A percentile compares a stretch with the other conserved stretches of the same genome.
Evolutionary conservation across 2,329 filamentous ascomycete genomes (phyloP).

Genomic region (Cladorrhinum sp.): DNA sequence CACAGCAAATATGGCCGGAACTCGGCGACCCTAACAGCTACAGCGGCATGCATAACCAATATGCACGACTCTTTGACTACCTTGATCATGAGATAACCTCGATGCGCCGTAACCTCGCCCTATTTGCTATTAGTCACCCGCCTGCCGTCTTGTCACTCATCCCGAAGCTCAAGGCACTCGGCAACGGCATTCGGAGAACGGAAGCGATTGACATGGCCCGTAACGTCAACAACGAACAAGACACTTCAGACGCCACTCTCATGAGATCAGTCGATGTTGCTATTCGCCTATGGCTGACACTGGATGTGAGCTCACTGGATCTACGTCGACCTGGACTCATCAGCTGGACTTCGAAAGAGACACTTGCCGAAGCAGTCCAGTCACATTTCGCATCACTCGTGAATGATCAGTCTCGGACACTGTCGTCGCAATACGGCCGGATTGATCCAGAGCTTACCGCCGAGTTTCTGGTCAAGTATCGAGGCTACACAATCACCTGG

Average conservation of each 20-base stretch:
- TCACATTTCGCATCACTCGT: neutral
- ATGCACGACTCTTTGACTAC: too few relatives aligned
- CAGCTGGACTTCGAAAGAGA: neutral
- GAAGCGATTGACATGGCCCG: neutral
- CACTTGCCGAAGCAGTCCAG: neutral
- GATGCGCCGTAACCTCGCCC: too few relatives aligned
- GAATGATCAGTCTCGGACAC: neutral
- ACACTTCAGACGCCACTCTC: neutral
- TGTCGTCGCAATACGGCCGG: neutral
- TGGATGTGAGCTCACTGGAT: neutral
- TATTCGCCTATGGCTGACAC: neutral
- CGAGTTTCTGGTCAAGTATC: neutral
- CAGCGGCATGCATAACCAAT: too few relatives aligned
- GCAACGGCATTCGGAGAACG: neutral
- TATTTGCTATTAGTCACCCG: neutral
- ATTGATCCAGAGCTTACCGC: neutral
- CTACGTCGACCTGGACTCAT: neutral
- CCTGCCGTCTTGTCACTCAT: neutral
- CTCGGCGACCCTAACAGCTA: too few relatives aligned
- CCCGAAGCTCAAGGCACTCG: neutral
- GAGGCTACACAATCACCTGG: constrained; percentile 23
- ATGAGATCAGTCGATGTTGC: neutral
- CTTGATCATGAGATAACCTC: too few relatives aligned
- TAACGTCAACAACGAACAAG: neutral
- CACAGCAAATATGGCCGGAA: too few relatives aligned